These are phyloP conservation scores for Neonectria ditissima DNA, from an alignment of 2,329 filamentous ascomycete genomes.

Conservation along the genomic window DNA sequence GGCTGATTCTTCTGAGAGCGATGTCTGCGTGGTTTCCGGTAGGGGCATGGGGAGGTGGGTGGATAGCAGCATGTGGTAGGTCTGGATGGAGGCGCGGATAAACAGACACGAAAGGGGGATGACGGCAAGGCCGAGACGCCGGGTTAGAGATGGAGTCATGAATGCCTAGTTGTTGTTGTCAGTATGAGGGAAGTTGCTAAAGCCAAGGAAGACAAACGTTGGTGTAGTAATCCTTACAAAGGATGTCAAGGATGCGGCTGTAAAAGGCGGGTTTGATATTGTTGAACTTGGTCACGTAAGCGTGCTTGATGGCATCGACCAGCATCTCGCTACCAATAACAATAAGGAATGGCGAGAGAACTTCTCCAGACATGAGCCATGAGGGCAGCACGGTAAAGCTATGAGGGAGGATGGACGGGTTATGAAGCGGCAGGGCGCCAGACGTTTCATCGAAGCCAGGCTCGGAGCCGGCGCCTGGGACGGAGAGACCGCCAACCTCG, in stretches of 20 bases:
- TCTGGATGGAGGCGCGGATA: constrained; percentile 93
- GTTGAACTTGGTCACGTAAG: constrained; percentile 99
- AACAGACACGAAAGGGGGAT: constrained; percentile 95
- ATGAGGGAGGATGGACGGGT: constrained; percentile 83
- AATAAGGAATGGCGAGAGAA: constrained; percentile 91
- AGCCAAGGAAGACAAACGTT: constrained; percentile 68
- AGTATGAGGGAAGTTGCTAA: constrained; percentile 2
- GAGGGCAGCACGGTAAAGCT: constrained; percentile 91
- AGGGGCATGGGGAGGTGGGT: constrained; percentile 84
- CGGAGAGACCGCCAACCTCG: constrained; percentile 87
- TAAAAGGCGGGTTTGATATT: constrained; percentile 94
- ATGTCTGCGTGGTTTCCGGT: constrained; percentile 72
- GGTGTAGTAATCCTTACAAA: constrained; percentile 98
- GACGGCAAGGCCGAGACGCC: constrained; percentile 88
- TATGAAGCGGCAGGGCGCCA: constrained; percentile 69
- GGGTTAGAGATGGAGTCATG: constrained; percentile 87
- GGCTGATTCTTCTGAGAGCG: constrained; percentile 72
- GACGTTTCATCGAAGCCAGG: constrained; percentile 61
- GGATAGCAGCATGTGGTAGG: constrained; percentile 97
- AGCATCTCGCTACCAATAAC: constrained; percentile 97
- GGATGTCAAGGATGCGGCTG: constrained; percentile 87
- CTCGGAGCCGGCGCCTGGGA: constrained; percentile 66
- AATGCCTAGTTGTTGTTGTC: constrained; percentile 73
- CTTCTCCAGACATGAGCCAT: constrained; percentile 82
- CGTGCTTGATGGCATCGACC: constrained; percentile 97